phyloP scores from a whole-genome alignment of 805 yeast genomes.

The Suhomyces sp. region DNA sequence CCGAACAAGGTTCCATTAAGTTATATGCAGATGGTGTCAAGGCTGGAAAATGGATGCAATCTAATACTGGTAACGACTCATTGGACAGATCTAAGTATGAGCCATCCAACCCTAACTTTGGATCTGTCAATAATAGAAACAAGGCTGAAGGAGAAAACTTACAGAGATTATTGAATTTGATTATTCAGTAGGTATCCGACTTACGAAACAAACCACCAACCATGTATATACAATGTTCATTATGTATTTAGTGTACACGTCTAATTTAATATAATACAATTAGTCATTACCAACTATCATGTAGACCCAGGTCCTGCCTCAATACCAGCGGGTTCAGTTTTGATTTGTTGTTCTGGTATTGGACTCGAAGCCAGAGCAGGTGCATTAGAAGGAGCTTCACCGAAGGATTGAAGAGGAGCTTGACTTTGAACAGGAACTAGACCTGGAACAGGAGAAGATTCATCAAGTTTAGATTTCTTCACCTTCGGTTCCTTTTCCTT shows the following conservation, averaged over 20 bases:
- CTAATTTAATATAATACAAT: too few relatives aligned
- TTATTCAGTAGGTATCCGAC: slow-evolving; percentile 11
- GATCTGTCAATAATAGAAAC: slow-evolving; percentile 35
- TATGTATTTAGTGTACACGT: not conserved
- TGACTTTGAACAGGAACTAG: not conserved
- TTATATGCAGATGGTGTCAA: slow-evolving; percentile 41
- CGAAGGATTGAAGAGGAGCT: slow-evolving; percentile 2
- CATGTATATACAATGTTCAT: slow-evolving; percentile 3
- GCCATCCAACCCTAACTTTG: slow-evolving; percentile 34
- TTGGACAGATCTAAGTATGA: slow-evolving; percentile 24
- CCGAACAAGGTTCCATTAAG: slow-evolving; percentile 38
- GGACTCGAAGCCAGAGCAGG: too few relatives aligned
- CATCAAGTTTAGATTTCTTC: slow-evolving; percentile 15
- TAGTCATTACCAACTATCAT: too few relatives aligned
- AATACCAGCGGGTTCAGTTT: too few relatives aligned
- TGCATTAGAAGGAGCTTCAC: too few relatives aligned
- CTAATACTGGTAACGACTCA: slow-evolving; percentile 20
- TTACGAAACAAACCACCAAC: not conserved
- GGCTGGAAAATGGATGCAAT: slow-evolving; percentile 41
- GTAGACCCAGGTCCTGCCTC: too few relatives aligned
- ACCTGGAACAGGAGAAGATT: not conserved
- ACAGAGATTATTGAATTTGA: slow-evolving; percentile 27
- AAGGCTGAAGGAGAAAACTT: slow-evolving; percentile 27
- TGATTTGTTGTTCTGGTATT: too few relatives aligned
- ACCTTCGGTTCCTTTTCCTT: slow-evolving; percentile 24